These are phyloP conservation scores for Boletellus emodensis DNA, from an alignment of 768 basidiomycete species.

Conservation along the genomic window DNA sequence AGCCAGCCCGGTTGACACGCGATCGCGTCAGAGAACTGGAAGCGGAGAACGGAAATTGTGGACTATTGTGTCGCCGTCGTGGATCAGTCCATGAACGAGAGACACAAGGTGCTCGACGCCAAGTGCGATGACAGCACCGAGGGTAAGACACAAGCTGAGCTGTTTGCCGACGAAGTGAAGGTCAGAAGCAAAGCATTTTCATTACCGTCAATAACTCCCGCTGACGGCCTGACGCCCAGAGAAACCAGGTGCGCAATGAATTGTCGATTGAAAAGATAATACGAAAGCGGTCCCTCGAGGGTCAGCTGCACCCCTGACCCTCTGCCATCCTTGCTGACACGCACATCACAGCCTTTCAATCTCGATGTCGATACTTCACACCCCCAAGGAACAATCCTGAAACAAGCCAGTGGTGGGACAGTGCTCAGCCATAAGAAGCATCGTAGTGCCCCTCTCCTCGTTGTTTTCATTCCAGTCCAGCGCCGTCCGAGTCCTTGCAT, in stretches of 20 bases:
- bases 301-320: slow-evolving; percentile 37
- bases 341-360: slow-evolving; percentile 57
- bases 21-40: slow-evolving; percentile 56
- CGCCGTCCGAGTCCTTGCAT: slow-evolving; percentile 11
- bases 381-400: slow-evolving; percentile 61
- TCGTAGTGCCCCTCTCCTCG: slow-evolving; percentile 29
- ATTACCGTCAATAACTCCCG: slow-evolving; percentile 29
- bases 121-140: slow-evolving; percentile 42
- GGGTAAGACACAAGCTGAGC: slow-evolving; percentile 50
- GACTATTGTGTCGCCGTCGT: slow-evolving; percentile 71
- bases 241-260: slow-evolving; percentile 74
- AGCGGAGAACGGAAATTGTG: slow-evolving; percentile 66
- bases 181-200: slow-evolving; percentile 37
- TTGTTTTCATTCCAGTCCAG: slow-evolving; percentile 26
- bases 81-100: slow-evolving; percentile 59
- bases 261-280: slow-evolving; percentile 69
- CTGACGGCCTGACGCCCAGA: slow-evolving; percentile 40
- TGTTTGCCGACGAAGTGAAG: slow-evolving; percentile 70
- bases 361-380: slow-evolving; percentile 75
- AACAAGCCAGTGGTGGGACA: slow-evolving; percentile 53
- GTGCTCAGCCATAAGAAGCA: slow-evolving; percentile 33
- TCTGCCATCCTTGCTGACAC: slow-evolving; percentile 18
- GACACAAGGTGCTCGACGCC: slow-evolving; percentile 43
- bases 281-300: slow-evolving; percentile 64
- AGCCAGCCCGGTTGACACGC: slow-evolving; percentile 16